Base-by-base conservation (phyloP, 2,329 filamentous ascomycete species). In the Dactylellina leptospora region DNA sequence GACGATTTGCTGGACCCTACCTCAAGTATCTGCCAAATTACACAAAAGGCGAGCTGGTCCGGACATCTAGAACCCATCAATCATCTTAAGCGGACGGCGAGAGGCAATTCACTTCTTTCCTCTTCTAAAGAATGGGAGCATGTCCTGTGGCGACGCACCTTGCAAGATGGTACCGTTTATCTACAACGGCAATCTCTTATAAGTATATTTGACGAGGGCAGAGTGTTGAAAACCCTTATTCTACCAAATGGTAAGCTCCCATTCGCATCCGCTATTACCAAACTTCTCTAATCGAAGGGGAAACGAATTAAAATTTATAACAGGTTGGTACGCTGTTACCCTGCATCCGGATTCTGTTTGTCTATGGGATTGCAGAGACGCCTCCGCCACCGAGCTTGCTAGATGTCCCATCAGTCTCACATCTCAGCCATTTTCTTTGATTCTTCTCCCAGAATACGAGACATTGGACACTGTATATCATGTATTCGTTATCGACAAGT, bases 51-150 rank as follows among this genome's bases (percentile, higher is more conserved):
- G 13, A 80, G 82, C 18, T 96, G 92, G 91, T 91, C 91, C 1
- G 93, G 93, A 0, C 93, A 97, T 81, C 90, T 89, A 13, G 85
- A 85, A 13, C 84, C 91, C 0, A 87, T 97, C 73, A 89, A 90
- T 77, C 96, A 96, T 78, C 90, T 96, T 70, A 89, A 96, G 47
- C 88, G 92, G 72, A 96, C 93, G 77, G 90, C 90, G 44, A 90
- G 88, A 76, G 93, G 92, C 6, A 85, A 87, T 74, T 89, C 91
- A 3, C 83, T 96, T 44, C 87, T 96, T 28, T 96, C 93, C 4
- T 85, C 91, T 55, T 96, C 93, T 0, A 84, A 87, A 69, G 84
- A 88, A 44, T 90, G 91, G 70, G 91, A 96, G 78, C 89, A 88
- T 64, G 87, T 93, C 74, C 85, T 97, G 2, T 97, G 93, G 93